Percentiles rank a stretch among this genome's conserved stretches.
Evolutionary conservation across 2,329 filamentous ascomycete genomes (phyloP).

Genomic region (Arthrobotrys entomopaga): DNA sequence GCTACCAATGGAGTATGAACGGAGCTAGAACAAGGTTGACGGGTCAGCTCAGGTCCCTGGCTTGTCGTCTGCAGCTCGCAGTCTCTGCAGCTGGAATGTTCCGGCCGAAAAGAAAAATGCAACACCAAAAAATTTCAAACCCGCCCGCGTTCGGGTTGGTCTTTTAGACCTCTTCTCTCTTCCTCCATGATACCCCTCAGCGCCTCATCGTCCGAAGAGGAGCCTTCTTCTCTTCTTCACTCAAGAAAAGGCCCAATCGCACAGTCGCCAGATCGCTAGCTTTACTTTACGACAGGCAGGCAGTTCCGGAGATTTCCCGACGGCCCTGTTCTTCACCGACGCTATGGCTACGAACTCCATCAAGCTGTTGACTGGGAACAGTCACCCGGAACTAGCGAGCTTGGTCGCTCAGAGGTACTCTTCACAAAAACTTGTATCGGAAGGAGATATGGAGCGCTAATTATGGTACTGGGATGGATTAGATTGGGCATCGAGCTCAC

Average conservation of each 20-base stretch:
- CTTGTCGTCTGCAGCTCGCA: too few species aligned
- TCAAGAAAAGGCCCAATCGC: constrained; percentile 1
- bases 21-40: too few species aligned
- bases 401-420: constrained; percentile 68
- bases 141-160: neutral
- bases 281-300: constrained; percentile 6
- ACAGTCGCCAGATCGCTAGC: constrained; percentile 13
- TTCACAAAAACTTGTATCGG: neutral
- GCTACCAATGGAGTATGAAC: too few species aligned
- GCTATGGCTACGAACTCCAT: constrained; percentile 77
- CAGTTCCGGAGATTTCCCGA: neutral
- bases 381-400: constrained; percentile 76
- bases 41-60: too few species aligned
- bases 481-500: constrained; percentile 75
- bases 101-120: constrained; percentile 47
- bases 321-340: neutral
- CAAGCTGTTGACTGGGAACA: constrained; percentile 79
- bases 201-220: constrained; percentile 47
- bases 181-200: constrained; percentile 48
- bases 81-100: too few species aligned
- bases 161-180: neutral
- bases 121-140: constrained; percentile 47
- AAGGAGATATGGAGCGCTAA: constrained; percentile 9
- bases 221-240: constrained; percentile 51
- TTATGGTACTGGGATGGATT: neutral